Evolutionary conservation across 805 yeast species (phyloP), one percentile per base, ranked within the genome.

Genomic region (Kodamaea fukazawae): DNA sequence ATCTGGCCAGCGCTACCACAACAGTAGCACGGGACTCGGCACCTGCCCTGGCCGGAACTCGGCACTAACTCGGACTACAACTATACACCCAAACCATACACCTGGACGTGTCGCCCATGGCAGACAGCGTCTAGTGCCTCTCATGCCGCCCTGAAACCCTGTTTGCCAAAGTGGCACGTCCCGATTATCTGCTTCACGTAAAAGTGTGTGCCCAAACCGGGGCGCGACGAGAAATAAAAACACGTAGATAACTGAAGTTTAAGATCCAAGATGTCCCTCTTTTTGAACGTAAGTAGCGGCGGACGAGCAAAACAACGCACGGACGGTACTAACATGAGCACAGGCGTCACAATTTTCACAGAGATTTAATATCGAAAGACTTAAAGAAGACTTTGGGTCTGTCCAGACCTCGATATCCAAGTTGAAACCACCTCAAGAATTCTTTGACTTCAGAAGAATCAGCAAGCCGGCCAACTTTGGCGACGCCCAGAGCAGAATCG

Each of bases 401-500:
- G 50, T 91, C 36, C 87, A 83, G 57, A 55, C 73, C 28, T 77
- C 81, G 47, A 70, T 89, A 46, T 65, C 93, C 34, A 78, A 85
- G 53, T 63, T 93, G 45, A 83, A 86, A 57, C 87, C 97, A 27
- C 90, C 95, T 30, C 93, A 84, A 63, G 99, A 93, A 61, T 93
- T 93, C 60, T 87, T 93, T 57, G 97, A 93, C 60, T 65, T 86
- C 57, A 85, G 89, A 63, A 82, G 96, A 60, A 63, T 93, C 46
- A 85, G 96, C 27, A 89, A 88, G 61, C 99, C 99, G 14, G 80
- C 78, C 40, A 89, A 88, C 63, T 84, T 89, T 61, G 81, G 84
- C 35, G 99, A 93, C 50, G 71, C 86, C 36, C 99, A 93, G 67
- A 78, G 86, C 51, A 80, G 99, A 62, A 87, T 91, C 30, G 67